Base-by-base conservation (phyloP, 768 basidiomycete species). In the Mycena amicta region DNA sequence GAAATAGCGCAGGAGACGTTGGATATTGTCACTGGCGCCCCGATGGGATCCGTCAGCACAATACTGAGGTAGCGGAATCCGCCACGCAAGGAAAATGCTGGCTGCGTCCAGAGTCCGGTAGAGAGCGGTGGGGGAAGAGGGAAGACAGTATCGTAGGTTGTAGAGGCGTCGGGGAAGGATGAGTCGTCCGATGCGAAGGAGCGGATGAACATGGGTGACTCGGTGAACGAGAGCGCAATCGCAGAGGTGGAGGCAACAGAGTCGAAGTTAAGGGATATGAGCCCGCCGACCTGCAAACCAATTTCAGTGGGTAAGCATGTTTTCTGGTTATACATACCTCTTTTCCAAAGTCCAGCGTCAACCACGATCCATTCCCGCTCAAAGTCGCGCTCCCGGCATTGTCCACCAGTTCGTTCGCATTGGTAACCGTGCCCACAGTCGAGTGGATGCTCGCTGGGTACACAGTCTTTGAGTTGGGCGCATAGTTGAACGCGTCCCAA, bases 61-160 rank as follows among this genome's bases (percentile, higher is more conserved):
- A 85, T 71, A 0, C 83, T 83, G 16, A 86, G 72, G 62, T 74
- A 85, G 8, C 83, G 75, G 58, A 81, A 84, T 2, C 83, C 83
- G 3, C 83, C 84, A 5, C 83, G 71, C 15, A 85, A 68, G 1
- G 71, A 67, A 3, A 68, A 67, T 1, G 75, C 60, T 2, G 83
- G 82, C 59, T 84, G 83, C 0, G 75, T 79, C 82, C 82, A 85
- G 43, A 70, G 67, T 0, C 81, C 82, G 0, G 63, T 45, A 0
- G 64, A 18, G 15, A 78, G 67, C 1, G 81, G 79, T 0, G 73
- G 70, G 2, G 72, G 60, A 5, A 83, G 66, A 18, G 62, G 61
- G 2, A 84, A 72, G 3, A 83, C 77, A 15, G 75, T 74, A 59
- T 80, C 77, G 52, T 72, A 78, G 0, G 74, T 77, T 6, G 74